phyloP scores from a whole-genome alignment of 345 rosid genomes.

The Lepidium didymum region DNA sequence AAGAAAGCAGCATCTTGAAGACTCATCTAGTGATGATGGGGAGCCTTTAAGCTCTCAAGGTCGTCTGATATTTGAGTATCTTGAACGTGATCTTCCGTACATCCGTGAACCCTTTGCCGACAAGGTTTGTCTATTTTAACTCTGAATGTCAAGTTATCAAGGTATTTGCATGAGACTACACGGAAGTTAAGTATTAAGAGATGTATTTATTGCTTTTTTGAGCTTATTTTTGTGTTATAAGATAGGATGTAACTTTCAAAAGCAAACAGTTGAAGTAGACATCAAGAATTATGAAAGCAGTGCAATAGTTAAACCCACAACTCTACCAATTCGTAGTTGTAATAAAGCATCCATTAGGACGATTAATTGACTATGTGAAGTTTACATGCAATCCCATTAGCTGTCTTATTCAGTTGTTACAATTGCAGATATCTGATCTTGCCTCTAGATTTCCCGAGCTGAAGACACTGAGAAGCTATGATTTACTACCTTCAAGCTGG shows the following conservation, averaged over 20 bases:
- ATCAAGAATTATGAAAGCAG: background rate
- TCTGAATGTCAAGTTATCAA: background rate
- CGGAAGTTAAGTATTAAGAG: slow-evolving; percentile 6
- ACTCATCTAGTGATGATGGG: slow-evolving; percentile 68
- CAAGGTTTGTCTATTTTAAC: slow-evolving; percentile 46
- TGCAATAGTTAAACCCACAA: background rate
- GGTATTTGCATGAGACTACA: background rate
- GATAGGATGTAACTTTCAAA: background rate
- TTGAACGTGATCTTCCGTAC: slow-evolving; percentile 74
- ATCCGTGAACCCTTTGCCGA: slow-evolving; percentile 87
- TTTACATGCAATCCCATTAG: background rate
- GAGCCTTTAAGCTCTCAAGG: slow-evolving; percentile 48
- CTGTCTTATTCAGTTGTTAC: background rate
- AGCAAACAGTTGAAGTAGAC: slow-evolving; percentile 1
- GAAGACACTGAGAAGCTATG: slow-evolving; percentile 63
- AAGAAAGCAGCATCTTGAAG: slow-evolving; percentile 44
- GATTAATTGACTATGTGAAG: background rate
- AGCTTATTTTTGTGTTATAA: slow-evolving; percentile 1
- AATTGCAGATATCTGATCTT: slow-evolving; percentile 58
- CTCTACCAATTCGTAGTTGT: background rate
- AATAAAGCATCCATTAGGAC: background rate
- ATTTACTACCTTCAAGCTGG: slow-evolving; percentile 72
- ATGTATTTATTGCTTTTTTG: background rate
- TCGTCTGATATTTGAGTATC: slow-evolving; percentile 58
- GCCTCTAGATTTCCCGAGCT: slow-evolving; percentile 58